Base-by-base conservation (phyloP, 225 moss, liverwort and hornwort genomes). In the Rhytidiadelphus loreus region DNA sequence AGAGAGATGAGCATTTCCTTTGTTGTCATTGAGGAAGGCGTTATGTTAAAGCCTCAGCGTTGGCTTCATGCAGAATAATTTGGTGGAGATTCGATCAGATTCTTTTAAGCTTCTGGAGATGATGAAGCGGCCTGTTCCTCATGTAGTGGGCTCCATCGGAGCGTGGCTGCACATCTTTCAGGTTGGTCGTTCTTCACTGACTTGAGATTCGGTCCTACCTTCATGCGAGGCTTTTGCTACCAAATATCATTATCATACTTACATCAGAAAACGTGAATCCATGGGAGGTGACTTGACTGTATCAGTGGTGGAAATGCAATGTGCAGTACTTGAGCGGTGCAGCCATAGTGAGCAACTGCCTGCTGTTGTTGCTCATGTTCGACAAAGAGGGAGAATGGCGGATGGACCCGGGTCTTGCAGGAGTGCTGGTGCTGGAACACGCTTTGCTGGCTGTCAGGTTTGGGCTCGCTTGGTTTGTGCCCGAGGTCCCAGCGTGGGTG, bases 41-140 rank as follows among this genome's bases (percentile, higher is more conserved):
- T 39, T 77, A 37, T 12, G 57, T 71, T 18, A 68, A 29, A 78
- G 52, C 72, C 63, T 86, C 75, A 86, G 14, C 59, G 35, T 57
- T 89, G 82, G 28, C 68, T 60, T 76, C 77, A 48, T 87, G 83
- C 91, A 96, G 98, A 98, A 98, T 88, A 98, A 98, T 84, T 90
- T 98, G 88, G 93, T 98, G 89, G 98, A 98, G 89, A 96, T 98
- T 74, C 92, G 97, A 80, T 98, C 98, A 80, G 98, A 98, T 82
- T 95, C 97, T 29, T 98, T 98, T 82, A 98, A 98, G 88, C 95
- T 98, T 85, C 89, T 98, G 86, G 92, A 93, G 91, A 93, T 94
- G 85, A 95, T 98, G 97, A 94, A 93, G 83, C 95, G 97, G 79
- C 98, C 97, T 78, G 98, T 94, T 85, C 98, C 98, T 12, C 97